These are phyloP conservation scores for Artomyces pyxidatus DNA, from an alignment of 768 basidiomycete genomes.

Conservation along the genomic window DNA sequence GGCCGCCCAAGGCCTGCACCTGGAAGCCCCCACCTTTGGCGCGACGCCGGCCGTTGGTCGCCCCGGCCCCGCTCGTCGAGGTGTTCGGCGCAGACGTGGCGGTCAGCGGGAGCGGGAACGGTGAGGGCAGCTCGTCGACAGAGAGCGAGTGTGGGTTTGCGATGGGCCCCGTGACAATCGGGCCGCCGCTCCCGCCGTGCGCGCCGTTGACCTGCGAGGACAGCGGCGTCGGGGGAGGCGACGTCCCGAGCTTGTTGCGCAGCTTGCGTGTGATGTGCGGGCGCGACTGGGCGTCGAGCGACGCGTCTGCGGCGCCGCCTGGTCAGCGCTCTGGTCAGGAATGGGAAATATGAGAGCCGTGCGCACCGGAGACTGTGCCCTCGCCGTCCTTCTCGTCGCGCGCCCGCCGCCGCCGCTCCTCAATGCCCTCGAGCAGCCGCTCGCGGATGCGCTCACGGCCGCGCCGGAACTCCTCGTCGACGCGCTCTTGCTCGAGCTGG, in stretches of 20 bases:
- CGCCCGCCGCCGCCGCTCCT: slow-evolving; percentile 69
- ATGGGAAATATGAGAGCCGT: not conserved
- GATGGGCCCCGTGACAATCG: slow-evolving; percentile 45
- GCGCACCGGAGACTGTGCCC: slow-evolving; percentile 61
- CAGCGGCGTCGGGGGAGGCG: slow-evolving; percentile 71
- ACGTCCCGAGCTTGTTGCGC: slow-evolving; percentile 68
- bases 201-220: slow-evolving; percentile 28
- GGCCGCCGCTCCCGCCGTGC: slow-evolving; percentile 28
- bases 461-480: slow-evolving; percentile 76
- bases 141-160: slow-evolving; percentile 81
- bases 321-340: not conserved
- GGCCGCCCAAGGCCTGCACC: slow-evolving; percentile 53
- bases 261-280: slow-evolving; percentile 80
- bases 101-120: slow-evolving; percentile 70
- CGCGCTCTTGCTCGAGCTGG: slow-evolving; percentile 68
- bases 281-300: slow-evolving; percentile 67
- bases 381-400: slow-evolving; percentile 88
- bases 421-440: slow-evolving; percentile 74
- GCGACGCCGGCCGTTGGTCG: slow-evolving; percentile 27
- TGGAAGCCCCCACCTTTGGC: slow-evolving; percentile 37
- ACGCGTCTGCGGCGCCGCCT: slow-evolving; percentile 41
- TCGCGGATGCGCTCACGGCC: slow-evolving; percentile 72
- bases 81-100: slow-evolving; percentile 35
- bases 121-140: slow-evolving; percentile 81
- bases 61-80: slow-evolving; percentile 14